Evolutionary conservation across 2,329 filamentous ascomycete genomes (phyloP).

Genomic region (Calonectria pseudoturangicola): DNA sequence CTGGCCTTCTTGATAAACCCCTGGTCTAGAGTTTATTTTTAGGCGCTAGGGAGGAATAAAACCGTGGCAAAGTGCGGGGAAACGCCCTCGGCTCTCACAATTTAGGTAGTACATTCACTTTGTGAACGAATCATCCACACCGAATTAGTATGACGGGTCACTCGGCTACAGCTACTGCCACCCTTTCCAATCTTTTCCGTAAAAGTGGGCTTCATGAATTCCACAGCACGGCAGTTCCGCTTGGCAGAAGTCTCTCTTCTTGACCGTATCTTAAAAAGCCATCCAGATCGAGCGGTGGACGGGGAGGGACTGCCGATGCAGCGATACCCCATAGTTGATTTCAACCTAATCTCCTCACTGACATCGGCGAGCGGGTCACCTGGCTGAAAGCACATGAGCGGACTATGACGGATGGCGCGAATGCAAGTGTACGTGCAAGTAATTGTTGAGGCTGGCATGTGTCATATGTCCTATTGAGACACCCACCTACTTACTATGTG

Average conservation of each 20-base stretch:
- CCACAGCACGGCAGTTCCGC: background rate
- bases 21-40: slow-evolving; percentile 21
- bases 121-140: background rate
- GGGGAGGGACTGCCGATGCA: background rate
- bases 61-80: slow-evolving; percentile 26
- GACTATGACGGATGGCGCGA: background rate
- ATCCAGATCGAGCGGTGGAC: slow-evolving; percentile 14
- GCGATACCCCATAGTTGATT: background rate
- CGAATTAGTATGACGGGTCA: slow-evolving; percentile 8
- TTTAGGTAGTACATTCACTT: background rate
- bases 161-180: slow-evolving; percentile 9
- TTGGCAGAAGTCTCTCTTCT: slow-evolving; percentile 1
- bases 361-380: background rate
- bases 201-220: slow-evolving; percentile 5
- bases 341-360: slow-evolving; percentile 9
- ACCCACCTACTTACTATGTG: background rate
- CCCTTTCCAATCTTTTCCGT: background rate
- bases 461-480: background rate
- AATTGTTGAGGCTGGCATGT: background rate
- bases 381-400: background rate
- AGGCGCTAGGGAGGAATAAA: background rate
- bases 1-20: slow-evolving; percentile 3
- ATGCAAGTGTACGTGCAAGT: slow-evolving; percentile 2
- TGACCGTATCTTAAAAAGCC: background rate
- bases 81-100: slow-evolving; percentile 22